Evolutionary conservation across 768 basidiomycete genomes (phyloP).

Genomic region (Rhodotorula graminis): DNA sequence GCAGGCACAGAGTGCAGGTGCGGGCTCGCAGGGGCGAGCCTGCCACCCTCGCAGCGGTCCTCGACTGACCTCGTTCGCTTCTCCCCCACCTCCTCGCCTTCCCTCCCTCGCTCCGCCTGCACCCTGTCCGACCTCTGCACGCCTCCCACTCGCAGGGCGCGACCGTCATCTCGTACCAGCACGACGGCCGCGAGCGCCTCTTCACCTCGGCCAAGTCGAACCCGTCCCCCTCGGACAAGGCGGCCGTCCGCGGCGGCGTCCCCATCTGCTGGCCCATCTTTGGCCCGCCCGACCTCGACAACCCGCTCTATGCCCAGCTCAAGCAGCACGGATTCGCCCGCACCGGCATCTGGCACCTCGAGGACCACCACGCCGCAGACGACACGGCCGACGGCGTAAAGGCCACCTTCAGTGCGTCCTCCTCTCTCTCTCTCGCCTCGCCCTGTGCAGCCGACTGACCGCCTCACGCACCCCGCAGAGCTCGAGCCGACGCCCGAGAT

Average conservation of each 20-base stretch:
- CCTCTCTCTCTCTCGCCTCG: background rate
- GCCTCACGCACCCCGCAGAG: slow-evolving; percentile 45
- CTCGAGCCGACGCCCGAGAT: slow-evolving; percentile 63
- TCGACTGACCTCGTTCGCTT: too few relatives aligned
- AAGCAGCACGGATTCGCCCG: slow-evolving; percentile 89
- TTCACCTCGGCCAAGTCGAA: slow-evolving; percentile 34
- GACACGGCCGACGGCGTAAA: slow-evolving; percentile 63
- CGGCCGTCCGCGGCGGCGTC: slow-evolving; percentile 41
- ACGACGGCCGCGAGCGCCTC: slow-evolving; percentile 30
- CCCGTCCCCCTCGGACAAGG: slow-evolving; percentile 11
- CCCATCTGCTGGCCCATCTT: slow-evolving; percentile 57
- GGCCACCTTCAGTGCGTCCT: slow-evolving; percentile 59
- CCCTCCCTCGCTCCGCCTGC: background rate
- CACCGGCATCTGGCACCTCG: slow-evolving; percentile 65
- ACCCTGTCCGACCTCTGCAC: background rate
- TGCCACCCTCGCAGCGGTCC: too few relatives aligned
- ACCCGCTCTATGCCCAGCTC: slow-evolving; percentile 62
- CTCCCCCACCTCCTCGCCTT: background rate
- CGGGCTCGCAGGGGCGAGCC: too few relatives aligned
- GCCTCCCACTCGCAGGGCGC: slow-evolving; percentile 18
- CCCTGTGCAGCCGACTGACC: background rate
- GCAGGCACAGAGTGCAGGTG: too few relatives aligned
- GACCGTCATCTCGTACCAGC: slow-evolving; percentile 34
- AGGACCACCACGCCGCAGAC: slow-evolving; percentile 50
- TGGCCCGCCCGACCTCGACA: slow-evolving; percentile 63